A percentile compares a stretch with the other conserved stretches of the same genome.
Conservation (phyloP, 306 rosid species). For the Acacia confusa region DNA sequence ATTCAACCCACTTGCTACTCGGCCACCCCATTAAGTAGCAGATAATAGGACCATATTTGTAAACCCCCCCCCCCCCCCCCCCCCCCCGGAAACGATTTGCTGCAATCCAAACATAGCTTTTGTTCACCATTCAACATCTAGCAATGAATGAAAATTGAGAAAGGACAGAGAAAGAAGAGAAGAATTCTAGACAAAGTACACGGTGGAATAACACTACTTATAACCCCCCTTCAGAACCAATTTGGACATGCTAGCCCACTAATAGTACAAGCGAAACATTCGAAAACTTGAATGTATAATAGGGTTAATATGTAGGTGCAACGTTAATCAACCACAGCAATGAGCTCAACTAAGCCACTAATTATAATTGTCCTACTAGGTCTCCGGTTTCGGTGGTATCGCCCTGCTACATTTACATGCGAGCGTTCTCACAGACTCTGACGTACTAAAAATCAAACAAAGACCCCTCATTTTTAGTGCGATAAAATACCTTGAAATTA, state of each 20-base stretch:
- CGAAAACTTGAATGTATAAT: neutral
- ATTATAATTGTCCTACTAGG: slow-evolving; percentile 7
- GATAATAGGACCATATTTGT: neutral
- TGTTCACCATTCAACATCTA: neutral
- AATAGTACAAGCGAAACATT: neutral
- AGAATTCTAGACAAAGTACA: neutral
- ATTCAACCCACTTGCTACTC: neutral
- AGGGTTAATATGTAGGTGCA: neutral
- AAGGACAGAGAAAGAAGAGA: neutral
- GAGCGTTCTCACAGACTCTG: neutral
- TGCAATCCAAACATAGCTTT: neutral
- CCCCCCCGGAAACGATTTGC: neutral
- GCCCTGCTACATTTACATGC: slow-evolving; percentile 5
- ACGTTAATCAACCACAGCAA: neutral
- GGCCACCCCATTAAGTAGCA: neutral
- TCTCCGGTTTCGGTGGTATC: neutral
- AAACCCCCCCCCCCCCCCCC: neutral
- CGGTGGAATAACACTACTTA: neutral
- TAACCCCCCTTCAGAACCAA: neutral
- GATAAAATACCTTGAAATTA: slow-evolving; percentile 54
- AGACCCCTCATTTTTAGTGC: neutral
- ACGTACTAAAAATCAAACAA: neutral
- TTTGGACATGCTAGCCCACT: neutral
- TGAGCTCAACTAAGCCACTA: neutral
- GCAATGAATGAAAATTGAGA: neutral